Base-by-base conservation (phyloP, 495 filamentous ascomycete genomes). In the Patellaria atrata region DNA sequence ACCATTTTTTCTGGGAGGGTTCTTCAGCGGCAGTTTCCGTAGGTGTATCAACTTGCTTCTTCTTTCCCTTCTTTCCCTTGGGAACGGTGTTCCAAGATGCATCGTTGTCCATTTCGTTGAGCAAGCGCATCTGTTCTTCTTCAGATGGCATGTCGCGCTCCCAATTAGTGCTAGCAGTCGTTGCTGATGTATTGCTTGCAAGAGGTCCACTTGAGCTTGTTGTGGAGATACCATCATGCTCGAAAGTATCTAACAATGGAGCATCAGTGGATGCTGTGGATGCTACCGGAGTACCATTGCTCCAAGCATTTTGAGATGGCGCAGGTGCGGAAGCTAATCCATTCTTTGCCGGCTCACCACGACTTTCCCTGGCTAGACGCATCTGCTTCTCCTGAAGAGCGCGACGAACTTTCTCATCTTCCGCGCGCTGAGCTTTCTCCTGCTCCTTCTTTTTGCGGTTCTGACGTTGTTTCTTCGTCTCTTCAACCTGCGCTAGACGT, bases 391-490 rank as follows among this genome's bases (percentile, higher is more conserved):
- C 82, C 41, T 78, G 58, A 38, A 77, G 57, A 24, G 65, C 63
- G 48, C 76, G 70, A 46, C 84, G 71, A 49, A 80, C 62, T 43
- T 73, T 67, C 60, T 93, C 84, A 1, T 73, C 70, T 38, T 75
- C 73, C 56, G 80, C 77, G 17, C 81, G 75, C 29, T 67, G 58
- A 27, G 65, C 57, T 63, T 82, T 82, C 35, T 70, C 67, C 26
- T 69, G 72, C 59, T 91, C 82, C 32, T 68, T 73, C 69, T 87
- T 93, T 54, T 73, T 65, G 22, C 71, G 68, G 59, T 89, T 81
- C 62, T 89, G 82, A 31, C 84, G 74, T 60, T 87, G 80, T 66
- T 91, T 93, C 75, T 93, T 91, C 17, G 75, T 79, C 59, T 86
- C 79, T 38, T 73, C 64, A 12, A 56, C 43, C 30, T 58, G 49